Conservation (phyloP, 2,329 filamentous ascomycete species). For the Aspergillus carbonarius region DNA sequence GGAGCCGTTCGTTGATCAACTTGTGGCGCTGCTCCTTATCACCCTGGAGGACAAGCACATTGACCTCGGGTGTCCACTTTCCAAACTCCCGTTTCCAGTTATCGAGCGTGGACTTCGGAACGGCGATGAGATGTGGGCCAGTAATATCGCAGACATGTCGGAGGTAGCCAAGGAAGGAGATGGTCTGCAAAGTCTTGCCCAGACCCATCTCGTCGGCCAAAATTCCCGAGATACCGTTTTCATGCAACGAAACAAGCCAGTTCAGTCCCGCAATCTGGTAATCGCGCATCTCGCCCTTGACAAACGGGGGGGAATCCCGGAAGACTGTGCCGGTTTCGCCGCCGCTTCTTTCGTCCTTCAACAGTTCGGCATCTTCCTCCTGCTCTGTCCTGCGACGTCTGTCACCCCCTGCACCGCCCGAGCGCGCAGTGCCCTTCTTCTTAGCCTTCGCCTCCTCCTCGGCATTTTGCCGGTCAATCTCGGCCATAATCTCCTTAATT, state of each 20-base stretch:
- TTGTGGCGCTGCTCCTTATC: constrained; percentile 88
- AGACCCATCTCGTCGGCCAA: constrained; percentile 98
- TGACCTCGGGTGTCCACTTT: constrained; percentile 92
- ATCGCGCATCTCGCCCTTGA: constrained; percentile 87
- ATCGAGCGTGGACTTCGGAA: constrained; percentile 95
- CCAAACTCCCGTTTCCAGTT: constrained; percentile 97
- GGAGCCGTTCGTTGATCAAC: constrained; percentile 85
- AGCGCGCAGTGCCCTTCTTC: constrained; percentile 73
- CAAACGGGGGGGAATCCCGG: constrained; percentile 86
- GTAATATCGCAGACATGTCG: constrained; percentile 86
- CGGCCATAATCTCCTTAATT: constrained; percentile 87
- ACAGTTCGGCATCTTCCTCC: constrained; percentile 89
- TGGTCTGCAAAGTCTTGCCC: constrained; percentile 96
- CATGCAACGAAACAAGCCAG: constrained; percentile 95
- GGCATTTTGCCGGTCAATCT: constrained; percentile 91
- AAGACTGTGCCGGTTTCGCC: constrained; percentile 86
- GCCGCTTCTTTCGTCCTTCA: constrained; percentile 83
- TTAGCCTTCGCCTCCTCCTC: constrained; percentile 68
- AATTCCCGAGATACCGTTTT: constrained; percentile 98
- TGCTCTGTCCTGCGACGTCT: constrained; percentile 88
- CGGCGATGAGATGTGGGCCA: constrained; percentile 85
- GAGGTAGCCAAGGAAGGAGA: constrained; percentile 92
- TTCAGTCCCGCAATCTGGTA: constrained; percentile 96
- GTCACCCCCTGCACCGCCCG: constrained; percentile 78
- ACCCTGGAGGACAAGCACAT: constrained; percentile 89